Percentiles rank a stretch among this genome's conserved stretches.
These are phyloP conservation scores for Stagonosporopsis rhizophila DNA, from an alignment of 2,329 filamentous ascomycete species.

Conservation along the genomic window DNA sequence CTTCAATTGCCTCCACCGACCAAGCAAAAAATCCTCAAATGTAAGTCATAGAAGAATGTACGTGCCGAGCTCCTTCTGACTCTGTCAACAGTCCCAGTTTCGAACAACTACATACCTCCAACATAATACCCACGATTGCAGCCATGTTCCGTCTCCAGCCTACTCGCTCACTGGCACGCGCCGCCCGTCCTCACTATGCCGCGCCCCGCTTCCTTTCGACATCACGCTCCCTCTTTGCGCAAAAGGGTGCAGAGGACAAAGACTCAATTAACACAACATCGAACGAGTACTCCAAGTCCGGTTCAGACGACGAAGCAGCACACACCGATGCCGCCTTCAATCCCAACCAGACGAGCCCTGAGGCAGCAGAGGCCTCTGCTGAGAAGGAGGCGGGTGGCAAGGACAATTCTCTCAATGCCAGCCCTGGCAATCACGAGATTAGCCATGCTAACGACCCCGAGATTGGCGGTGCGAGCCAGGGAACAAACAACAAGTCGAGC, in stretches of 20 bases:
- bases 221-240: conserved; percentile 33
- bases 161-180: conserved; percentile 31
- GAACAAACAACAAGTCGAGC: conserved; percentile 40
- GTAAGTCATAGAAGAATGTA: not conserved
- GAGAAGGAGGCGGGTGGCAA: conserved; percentile 44
- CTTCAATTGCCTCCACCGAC: conserved; percentile 8
- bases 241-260: conserved; percentile 56
- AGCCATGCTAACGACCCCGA: conserved; percentile 56
- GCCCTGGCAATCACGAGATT: conserved; percentile 66
- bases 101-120: not conserved
- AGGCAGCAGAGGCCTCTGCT: conserved; percentile 59
- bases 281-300: conserved; percentile 73
- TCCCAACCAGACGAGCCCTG: conserved; percentile 70
- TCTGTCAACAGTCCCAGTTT: not conserved
- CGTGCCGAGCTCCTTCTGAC: not conserved
- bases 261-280: conserved; percentile 69
- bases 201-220: conserved; percentile 35
- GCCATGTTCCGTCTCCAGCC: conserved; percentile 38
- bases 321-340: conserved; percentile 72
- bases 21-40: not conserved
- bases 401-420: conserved; percentile 60
- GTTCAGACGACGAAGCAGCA: conserved; percentile 65
- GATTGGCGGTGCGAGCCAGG: conserved; percentile 50
- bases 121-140: not conserved
- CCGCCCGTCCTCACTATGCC: conserved; percentile 18